These are phyloP conservation scores for Nigrograna mackinnonii DNA, from an alignment of 2,329 filamentous ascomycete genomes.

Conservation along the genomic window DNA sequence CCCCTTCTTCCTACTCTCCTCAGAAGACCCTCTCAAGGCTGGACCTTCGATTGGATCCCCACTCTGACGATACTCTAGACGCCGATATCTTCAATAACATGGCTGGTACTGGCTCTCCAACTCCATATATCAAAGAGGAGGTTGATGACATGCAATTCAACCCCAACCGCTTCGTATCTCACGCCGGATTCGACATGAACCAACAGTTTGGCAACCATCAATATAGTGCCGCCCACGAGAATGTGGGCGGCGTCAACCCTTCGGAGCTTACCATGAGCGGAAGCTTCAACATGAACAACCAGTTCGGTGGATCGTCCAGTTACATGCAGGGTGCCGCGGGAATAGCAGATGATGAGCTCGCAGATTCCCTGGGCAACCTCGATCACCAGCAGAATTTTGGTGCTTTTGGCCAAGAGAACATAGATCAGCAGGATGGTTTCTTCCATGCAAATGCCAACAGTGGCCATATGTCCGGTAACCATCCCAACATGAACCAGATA, in stretches of 20 bases:
- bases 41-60: conserved; percentile 40
- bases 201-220: conserved; percentile 53
- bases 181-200: conserved; percentile 55
- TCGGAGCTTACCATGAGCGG: conserved; percentile 78
- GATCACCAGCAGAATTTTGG: conserved; percentile 48
- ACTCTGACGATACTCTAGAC: conserved; percentile 47
- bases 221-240: conserved; percentile 49
- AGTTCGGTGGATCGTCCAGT: conserved; percentile 63
- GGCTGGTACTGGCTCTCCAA: conserved; percentile 58
- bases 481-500: conserved; percentile 71
- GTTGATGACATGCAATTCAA: conserved; percentile 65
- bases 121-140: conserved; percentile 71
- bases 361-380: conserved; percentile 67
- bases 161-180: conserved; percentile 51
- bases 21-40: conserved; percentile 41
- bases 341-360: conserved; percentile 86
- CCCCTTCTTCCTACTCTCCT: conserved; percentile 45
- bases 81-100: conserved; percentile 52
- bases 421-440: conserved; percentile 61
- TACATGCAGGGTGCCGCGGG: conserved; percentile 79
- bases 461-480: conserved; percentile 54
- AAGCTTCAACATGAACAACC: conserved; percentile 59
- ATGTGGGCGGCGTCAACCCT: conserved; percentile 68
- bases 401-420: conserved; percentile 60
- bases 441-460: conserved; percentile 23